A percentile compares a stretch with the other conserved stretches of the same genome.
These are phyloP conservation scores for Russula sp. DNA, from an alignment of 768 basidiomycete species.

Conservation along the genomic window DNA sequence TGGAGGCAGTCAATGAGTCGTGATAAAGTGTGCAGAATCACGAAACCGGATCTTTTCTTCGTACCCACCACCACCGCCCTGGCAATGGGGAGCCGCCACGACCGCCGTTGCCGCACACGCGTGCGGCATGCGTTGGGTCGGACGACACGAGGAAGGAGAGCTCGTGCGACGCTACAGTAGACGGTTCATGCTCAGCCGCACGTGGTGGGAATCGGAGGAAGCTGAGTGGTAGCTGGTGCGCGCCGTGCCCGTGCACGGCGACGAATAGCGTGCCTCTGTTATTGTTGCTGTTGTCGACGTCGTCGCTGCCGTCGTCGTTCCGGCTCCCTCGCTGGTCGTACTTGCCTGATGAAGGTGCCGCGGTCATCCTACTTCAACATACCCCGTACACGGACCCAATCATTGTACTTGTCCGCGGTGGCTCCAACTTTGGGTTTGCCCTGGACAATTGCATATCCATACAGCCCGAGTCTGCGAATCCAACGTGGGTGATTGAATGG, in stretches of 20 bases:
- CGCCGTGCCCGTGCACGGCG: conserved; percentile 81
- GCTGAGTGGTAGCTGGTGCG: conserved; percentile 60
- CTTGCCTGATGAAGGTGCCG: too few species aligned
- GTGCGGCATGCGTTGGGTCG: conserved; percentile 87
- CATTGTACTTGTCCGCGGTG: too few species aligned
- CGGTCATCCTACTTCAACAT: too few species aligned
- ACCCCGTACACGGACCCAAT: too few species aligned
- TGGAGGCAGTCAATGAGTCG: background rate
- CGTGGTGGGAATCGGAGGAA: too few species aligned
- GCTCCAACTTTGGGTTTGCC: too few species aligned
- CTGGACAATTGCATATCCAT: too few species aligned
- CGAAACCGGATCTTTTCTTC: conserved; percentile 93
- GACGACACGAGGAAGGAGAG: conserved; percentile 85
- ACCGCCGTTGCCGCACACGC: conserved; percentile 72
- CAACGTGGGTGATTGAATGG: too few species aligned
- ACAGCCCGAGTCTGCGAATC: too few species aligned
- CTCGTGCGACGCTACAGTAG: conserved; percentile 37
- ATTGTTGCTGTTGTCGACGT: too few species aligned
- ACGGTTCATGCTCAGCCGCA: conserved; percentile 45
- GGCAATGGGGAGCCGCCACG: too few species aligned
- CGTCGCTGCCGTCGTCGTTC: background rate
- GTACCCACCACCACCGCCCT: conserved; percentile 69
- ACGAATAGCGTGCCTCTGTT: conserved; percentile 73
- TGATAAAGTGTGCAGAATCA: background rate
- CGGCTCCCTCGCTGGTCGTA: too few species aligned